Conservation (phyloP, 2,329 filamentous ascomycete genomes). For the Diplodia seriata region DNA sequence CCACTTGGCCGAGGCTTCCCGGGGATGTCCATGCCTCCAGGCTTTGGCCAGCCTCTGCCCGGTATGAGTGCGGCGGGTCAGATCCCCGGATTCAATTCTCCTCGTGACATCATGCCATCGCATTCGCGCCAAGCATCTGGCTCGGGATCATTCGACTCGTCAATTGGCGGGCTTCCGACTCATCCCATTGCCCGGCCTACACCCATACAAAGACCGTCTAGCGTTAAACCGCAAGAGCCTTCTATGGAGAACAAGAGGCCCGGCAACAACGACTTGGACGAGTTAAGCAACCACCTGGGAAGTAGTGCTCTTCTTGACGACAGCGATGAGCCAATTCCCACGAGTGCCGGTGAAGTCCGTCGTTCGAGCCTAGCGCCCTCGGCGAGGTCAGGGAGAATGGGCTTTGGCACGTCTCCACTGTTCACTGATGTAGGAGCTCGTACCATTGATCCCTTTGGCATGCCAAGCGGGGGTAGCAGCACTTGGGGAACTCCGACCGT, state of each 20-base stretch:
- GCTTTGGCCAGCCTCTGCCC: conserved; percentile 57
- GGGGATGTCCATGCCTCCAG: conserved; percentile 62
- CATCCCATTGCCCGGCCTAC: conserved; percentile 82
- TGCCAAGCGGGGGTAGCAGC: conserved; percentile 43
- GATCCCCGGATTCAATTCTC: conserved; percentile 47
- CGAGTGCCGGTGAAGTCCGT: conserved; percentile 46
- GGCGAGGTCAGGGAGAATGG: conserved; percentile 42
- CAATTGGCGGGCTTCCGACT: conserved; percentile 57
- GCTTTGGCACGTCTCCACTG: conserved; percentile 42
- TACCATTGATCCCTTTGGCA: conserved; percentile 44
- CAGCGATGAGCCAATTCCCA: conserved; percentile 62
- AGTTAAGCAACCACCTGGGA: conserved; percentile 79
- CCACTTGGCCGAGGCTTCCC: conserved; percentile 64
- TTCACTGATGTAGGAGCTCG: conserved; percentile 46
- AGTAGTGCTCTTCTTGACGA: conserved; percentile 85
- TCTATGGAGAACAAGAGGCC: conserved; percentile 49
- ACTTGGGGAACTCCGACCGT: conserved; percentile 51
- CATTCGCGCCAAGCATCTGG: conserved; percentile 80
- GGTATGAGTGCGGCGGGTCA: conserved; percentile 47
- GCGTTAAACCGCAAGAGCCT: conserved; percentile 64
- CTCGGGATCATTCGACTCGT: conserved; percentile 62
- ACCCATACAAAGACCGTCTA: conserved; percentile 87
- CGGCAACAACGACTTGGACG: conserved; percentile 67
- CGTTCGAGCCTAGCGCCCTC: conserved; percentile 49
- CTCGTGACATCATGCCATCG: conserved; percentile 51